Evolutionary conservation across 2,329 filamentous ascomycete species (phyloP).

Genomic region (Raffaelea ambrosiae): DNA sequence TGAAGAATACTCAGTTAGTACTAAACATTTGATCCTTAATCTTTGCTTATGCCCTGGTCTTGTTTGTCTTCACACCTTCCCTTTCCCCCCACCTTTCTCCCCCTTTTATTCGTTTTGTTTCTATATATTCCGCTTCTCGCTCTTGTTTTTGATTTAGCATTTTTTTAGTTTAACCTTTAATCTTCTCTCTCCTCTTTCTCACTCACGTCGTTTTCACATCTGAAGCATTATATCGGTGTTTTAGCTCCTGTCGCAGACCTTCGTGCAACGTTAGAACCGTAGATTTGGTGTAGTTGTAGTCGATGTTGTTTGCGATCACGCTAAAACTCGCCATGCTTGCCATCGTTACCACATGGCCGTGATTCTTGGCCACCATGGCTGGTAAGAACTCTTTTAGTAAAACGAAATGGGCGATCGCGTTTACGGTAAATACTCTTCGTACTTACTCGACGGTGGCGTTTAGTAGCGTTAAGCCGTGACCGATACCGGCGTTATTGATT

Average conservation of each 20-base stretch:
- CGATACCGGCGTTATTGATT: conserved; percentile 64
- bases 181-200: too few species aligned
- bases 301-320: conserved; percentile 34
- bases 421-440: conserved; percentile 63
- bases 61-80: too few species aligned
- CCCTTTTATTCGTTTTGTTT: too few species aligned
- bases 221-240: conserved; percentile 51
- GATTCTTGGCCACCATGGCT: conserved; percentile 51
- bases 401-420: conserved; percentile 53
- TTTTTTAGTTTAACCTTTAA: too few species aligned
- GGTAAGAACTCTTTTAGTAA: conserved; percentile 57
- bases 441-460: conserved; percentile 39
- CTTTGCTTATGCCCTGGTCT: too few species aligned
- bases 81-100: too few species aligned
- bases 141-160: too few species aligned
- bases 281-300: conserved; percentile 61
- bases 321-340: conserved; percentile 56
- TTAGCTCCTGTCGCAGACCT: conserved; percentile 49
- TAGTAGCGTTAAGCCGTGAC: conserved; percentile 53
- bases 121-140: too few species aligned
- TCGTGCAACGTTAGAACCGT: conserved; percentile 62
- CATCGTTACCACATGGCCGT: conserved; percentile 66
- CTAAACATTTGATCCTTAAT: not conserved
- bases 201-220: conserved; percentile 44
- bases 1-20: not conserved